Percentiles rank a stretch among this genome's conserved stretches.
These are phyloP conservation scores for Chaetothyriales sp. DNA, from an alignment of 2,329 filamentous ascomycete species.

Conservation along the genomic window DNA sequence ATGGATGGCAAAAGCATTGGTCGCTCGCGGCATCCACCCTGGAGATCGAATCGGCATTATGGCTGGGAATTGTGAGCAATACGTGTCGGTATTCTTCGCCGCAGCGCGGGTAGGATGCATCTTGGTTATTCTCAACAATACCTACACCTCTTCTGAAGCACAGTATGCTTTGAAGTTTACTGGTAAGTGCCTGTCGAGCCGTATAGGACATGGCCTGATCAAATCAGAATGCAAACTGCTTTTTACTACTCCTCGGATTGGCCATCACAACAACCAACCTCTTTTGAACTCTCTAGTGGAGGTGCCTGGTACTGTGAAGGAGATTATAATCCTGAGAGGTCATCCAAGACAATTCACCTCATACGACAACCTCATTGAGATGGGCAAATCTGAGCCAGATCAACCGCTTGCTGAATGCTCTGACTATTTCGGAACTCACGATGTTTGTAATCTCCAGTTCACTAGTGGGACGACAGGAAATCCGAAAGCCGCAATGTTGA, in stretches of 20 bases:
- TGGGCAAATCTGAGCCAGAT: constrained; percentile 37
- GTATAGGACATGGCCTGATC: background rate
- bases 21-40: constrained; percentile 51
- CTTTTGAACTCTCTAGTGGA: constrained; percentile 44
- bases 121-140: constrained; percentile 69
- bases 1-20: constrained; percentile 49
- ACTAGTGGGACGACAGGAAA: constrained; percentile 61
- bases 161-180: constrained; percentile 58
- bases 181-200: constrained; percentile 32
- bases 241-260: constrained; percentile 59
- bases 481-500: constrained; percentile 63
- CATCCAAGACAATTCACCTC: constrained; percentile 42
- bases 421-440: constrained; percentile 45
- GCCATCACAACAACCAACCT: constrained; percentile 48
- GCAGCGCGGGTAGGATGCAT: constrained; percentile 52
- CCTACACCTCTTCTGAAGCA: constrained; percentile 61
- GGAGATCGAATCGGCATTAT: constrained; percentile 64
- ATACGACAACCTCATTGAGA: constrained; percentile 45
- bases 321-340: constrained; percentile 49
- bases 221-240: constrained; percentile 54
- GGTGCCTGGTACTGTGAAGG: constrained; percentile 28
- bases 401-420: constrained; percentile 41
- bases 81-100: constrained; percentile 57
- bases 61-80: constrained; percentile 49
- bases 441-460: constrained; percentile 62